Base-by-base conservation (phyloP, 1,139 yeast species). In the Nakaseomyces glabratus region DNA sequence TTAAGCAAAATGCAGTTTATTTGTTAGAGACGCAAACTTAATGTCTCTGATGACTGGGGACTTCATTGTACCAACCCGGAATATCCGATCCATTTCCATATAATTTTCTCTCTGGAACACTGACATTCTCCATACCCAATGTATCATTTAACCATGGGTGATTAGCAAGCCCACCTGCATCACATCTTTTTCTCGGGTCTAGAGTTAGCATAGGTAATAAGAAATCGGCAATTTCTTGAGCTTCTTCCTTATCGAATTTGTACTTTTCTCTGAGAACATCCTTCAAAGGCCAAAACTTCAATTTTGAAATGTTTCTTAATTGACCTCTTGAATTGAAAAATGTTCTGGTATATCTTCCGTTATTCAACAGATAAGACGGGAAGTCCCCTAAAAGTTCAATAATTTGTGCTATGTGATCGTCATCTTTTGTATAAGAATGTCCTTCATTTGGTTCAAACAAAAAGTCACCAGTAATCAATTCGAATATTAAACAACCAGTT, bases 381-480 rank as follows among this genome's bases (percentile, higher is more conserved):
- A 74, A 68, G 17, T 62, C 63, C 4, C 85, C 82, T 32, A 77
- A 44, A 11, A 80, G 57, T 51, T 80, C 90, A 24, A 79, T 68
- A 17, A 79, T 76, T 52, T 78, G 86, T 0, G 86, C 86, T 44
- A 79, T 61, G 54, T 79, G 86, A 48, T 79, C 88, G 45, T 78
- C 88, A 52, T 78, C 82, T 47, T 76, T 76, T 29, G 69, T 61
- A 49, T 76, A 78, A 11, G 65, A 57, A 33, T 60, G 65, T 0
- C 66, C 66, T 35, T 61, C 57, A 24, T 58, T 58, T 2, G 88
- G 88, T 57, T 78, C 85, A 52, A 80, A 79, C 29, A 79, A 58
- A 49, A 75, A 78, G 51, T 78, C 86, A n/a, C 86, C 84, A 0
- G 90, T 79, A 16, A 79, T 61, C 13, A 80, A 59, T 54, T 80